Conservation (phyloP, 1,284 basidiomycete genomes). For the Papiliotrema nemorosa region DNA sequence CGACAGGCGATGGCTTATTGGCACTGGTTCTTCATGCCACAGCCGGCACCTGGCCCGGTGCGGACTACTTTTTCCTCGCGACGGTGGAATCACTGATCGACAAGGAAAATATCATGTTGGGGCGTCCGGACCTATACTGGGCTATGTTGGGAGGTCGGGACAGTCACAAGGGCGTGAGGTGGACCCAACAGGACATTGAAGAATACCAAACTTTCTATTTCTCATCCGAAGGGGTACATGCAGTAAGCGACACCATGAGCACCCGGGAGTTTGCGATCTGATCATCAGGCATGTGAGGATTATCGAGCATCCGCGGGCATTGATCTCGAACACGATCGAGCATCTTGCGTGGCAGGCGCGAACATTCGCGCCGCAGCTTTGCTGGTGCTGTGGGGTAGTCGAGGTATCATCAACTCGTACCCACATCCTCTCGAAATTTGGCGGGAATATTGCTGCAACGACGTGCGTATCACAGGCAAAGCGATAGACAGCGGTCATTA, state of each 20-base stretch:
- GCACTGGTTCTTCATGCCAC: conserved; percentile 51
- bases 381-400: conserved; percentile 41
- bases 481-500: conserved; percentile 45
- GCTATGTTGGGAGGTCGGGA: conserved; percentile 15
- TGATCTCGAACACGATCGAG: conserved; percentile 43
- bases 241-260: conserved; percentile 15
- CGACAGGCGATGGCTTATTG: conserved; percentile 30
- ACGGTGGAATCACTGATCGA: neutral
- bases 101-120: conserved; percentile 29
- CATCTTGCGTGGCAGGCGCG: conserved; percentile 24
- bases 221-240: conserved; percentile 23
- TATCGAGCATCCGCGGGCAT: conserved; percentile 46
- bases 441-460: conserved; percentile 24
- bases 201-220: conserved; percentile 25
- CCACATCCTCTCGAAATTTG: conserved; percentile 36
- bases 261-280: neutral
- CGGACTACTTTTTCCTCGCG: conserved; percentile 1
- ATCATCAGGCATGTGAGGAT: conserved; percentile 43
- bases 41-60: conserved; percentile 41
- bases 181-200: conserved; percentile 22
- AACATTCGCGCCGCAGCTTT: conserved; percentile 30
- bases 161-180: conserved; percentile 16
- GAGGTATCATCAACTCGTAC: conserved; percentile 40
- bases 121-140: conserved; percentile 28
- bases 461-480: conserved; percentile 27